Evolutionary conservation across 352 stramenopile genomes (phyloP).

Genomic region (Pythium guiyangense): DNA sequence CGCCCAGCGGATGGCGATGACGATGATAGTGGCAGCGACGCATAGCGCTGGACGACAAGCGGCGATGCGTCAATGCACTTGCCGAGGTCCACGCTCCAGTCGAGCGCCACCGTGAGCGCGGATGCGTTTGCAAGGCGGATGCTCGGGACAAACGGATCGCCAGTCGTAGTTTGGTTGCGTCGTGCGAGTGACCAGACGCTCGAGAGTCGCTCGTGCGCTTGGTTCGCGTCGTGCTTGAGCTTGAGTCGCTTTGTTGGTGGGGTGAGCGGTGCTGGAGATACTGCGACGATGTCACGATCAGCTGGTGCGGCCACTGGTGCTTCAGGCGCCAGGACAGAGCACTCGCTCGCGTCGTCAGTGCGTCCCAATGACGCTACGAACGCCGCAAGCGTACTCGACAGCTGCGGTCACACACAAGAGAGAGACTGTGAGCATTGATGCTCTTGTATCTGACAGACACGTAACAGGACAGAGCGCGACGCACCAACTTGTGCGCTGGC

Average conservation of each 20-base stretch:
- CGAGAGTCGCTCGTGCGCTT: background rate
- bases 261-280: background rate
- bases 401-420: background rate
- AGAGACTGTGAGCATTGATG: background rate
- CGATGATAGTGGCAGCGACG: background rate
- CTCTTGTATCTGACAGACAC: background rate
- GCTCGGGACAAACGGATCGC: background rate
- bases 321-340: background rate
- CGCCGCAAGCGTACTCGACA: background rate
- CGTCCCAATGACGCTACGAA: background rate
- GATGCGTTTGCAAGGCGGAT: background rate
- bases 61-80: conserved; percentile 71
- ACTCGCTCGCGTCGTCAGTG: too few species aligned
- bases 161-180: conserved; percentile 22
- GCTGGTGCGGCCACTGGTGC: background rate
- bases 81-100: conserved; percentile 32
- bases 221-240: background rate
- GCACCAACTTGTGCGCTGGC: conserved; percentile 18
- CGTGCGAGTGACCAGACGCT: conserved; percentile 10
- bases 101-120: conserved; percentile 8
- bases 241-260: background rate
- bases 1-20: background rate
- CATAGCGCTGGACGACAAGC: conserved; percentile 27
- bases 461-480: background rate
- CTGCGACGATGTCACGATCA: background rate